Conservation (phyloP, 2,329 filamentous ascomycete genomes). For the Talaromyces verruculosus region DNA sequence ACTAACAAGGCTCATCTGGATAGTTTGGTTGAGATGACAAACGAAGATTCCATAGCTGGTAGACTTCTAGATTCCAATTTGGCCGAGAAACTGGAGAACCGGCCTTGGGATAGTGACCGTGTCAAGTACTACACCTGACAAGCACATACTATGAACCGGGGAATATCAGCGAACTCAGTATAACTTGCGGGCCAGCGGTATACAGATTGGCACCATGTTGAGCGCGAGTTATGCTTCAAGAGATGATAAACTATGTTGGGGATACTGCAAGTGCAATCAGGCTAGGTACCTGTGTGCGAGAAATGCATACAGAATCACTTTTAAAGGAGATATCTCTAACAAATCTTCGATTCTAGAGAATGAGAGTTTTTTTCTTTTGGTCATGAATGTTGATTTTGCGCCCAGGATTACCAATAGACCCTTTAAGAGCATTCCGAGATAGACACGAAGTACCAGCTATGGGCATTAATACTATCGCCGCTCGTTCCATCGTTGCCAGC, state of each 20-base stretch:
- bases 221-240: neutral
- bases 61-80: neutral
- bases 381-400: neutral
- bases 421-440: conserved; percentile 19
- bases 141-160: neutral
- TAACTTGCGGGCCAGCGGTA: neutral
- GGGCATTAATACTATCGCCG: conserved; percentile 29
- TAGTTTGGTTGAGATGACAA: neutral
- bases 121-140: neutral
- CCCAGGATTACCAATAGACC: neutral
- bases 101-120: conserved; percentile 1
- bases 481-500: conserved; percentile 36
- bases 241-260: neutral
- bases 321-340: neutral
- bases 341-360: neutral
- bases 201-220: neutral
- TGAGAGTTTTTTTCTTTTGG: neutral
- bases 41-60: neutral
- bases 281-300: neutral
- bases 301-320: neutral
- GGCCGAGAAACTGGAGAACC: conserved; percentile 10
- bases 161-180: neutral
- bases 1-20: neutral
- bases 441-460: conserved; percentile 35
- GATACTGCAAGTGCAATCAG: neutral